A percentile compares a stretch with the other conserved stretches of the same genome.
Evolutionary conservation across 1,284 basidiomycete genomes (phyloP).

Genomic region (Ganoderma meredithae): DNA sequence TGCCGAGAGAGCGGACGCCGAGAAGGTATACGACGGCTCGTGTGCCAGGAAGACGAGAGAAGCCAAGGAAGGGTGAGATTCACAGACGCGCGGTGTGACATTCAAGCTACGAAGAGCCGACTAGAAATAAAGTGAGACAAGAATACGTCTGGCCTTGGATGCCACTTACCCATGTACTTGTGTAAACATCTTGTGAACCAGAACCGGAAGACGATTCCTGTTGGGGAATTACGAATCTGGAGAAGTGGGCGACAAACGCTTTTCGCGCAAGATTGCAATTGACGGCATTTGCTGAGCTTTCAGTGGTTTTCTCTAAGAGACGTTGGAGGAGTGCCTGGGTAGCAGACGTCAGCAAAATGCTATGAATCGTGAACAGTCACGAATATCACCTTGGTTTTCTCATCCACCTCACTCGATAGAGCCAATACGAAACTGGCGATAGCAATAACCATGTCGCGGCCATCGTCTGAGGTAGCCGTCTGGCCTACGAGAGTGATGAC

Average conservation of each 20-base stretch:
- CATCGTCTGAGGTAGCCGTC: conserved; percentile 42
- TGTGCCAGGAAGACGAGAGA: conserved; percentile 60
- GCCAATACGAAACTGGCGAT: conserved; percentile 41
- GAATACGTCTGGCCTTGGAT: neutral
- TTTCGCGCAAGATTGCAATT: conserved; percentile 53
- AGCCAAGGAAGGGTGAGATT: conserved; percentile 41
- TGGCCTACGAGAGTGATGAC: conserved; percentile 42
- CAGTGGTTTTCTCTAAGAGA: conserved; percentile 50
- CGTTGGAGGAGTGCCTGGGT: conserved; percentile 49
- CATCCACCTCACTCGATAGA: conserved; percentile 36
- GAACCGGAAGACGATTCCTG: conserved; percentile 6
- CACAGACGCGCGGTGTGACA: conserved; percentile 20
- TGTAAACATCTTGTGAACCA: conserved; percentile 14
- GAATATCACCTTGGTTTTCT: conserved; percentile 14
- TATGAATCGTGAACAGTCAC: neutral
- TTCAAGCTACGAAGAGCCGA: conserved; percentile 34
- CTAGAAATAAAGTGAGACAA: conserved; percentile 29
- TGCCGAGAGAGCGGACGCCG: conserved; percentile 39
- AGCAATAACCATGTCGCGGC: conserved; percentile 47
- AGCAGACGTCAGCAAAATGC: neutral
- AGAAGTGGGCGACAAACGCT: conserved; percentile 55
- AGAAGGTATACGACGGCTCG: conserved; percentile 36
- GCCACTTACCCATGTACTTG: conserved; percentile 26
- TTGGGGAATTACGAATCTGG: conserved; percentile 38
- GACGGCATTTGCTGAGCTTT: conserved; percentile 49